Conservation (phyloP, 305 asterid genomes). For the Fraxinus latifolia region DNA sequence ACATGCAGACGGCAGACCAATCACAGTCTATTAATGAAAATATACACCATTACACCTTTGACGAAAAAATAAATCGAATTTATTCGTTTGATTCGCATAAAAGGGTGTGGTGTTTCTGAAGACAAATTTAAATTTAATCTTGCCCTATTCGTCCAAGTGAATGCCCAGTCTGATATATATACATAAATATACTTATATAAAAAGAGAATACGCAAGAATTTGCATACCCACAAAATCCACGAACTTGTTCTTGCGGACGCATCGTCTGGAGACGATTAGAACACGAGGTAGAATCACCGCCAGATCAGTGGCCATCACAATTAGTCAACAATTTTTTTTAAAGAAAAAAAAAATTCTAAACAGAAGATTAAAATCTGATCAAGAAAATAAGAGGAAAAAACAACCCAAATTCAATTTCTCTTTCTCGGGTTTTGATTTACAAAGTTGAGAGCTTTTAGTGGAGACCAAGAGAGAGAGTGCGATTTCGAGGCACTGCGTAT, state of each 20-base stretch:
- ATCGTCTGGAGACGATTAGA: constrained; percentile 72
- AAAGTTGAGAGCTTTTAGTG: background rate
- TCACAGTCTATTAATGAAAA: background rate
- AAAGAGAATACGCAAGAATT: too few species aligned
- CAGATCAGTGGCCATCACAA: constrained; percentile 55
- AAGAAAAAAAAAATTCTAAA: background rate
- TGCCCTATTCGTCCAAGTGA: background rate
- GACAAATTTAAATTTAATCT: background rate
- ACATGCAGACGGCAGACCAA: constrained; percentile 17
- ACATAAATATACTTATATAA: background rate
- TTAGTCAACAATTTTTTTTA: background rate
- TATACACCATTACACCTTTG: background rate
- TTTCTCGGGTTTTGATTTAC: background rate
- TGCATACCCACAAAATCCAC: constrained; percentile 71
- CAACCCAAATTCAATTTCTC: background rate
- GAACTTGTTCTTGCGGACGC: constrained; percentile 81
- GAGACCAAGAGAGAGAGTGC: background rate
- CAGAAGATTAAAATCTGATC: background rate
- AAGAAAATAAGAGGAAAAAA: background rate
- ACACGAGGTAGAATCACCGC: constrained; percentile 72
- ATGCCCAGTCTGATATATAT: background rate
- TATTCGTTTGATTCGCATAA: background rate
- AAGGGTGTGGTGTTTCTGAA: background rate
- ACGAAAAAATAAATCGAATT: background rate
- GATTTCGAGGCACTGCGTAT: constrained; percentile 39